Evolutionary conservation across 2,329 filamentous ascomycete genomes (phyloP).

Genomic region (Colletotrichum simmondsii): DNA sequence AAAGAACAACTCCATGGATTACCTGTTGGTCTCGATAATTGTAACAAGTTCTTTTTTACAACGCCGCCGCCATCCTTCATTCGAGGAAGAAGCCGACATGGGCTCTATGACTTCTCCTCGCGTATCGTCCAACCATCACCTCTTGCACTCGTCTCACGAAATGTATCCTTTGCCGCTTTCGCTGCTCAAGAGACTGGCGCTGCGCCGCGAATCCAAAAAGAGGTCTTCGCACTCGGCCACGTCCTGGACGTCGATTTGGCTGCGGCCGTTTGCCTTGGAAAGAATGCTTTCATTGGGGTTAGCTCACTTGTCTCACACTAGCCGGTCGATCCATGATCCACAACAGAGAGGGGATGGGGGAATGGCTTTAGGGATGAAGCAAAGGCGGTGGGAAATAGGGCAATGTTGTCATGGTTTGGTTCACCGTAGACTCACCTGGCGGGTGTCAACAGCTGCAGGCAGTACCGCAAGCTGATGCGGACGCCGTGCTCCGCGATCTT

Average conservation of each 20-base stretch:
- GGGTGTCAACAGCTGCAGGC: conserved; percentile 89
- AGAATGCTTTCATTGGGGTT: conserved; percentile 73
- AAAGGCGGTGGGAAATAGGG: conserved; percentile 14
- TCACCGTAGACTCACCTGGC: conserved; percentile 67
- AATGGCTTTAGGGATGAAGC: conserved; percentile 14
- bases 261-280: conserved; percentile 83
- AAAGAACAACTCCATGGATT: conserved; percentile 18
- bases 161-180: conserved; percentile 75
- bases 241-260: conserved; percentile 81
- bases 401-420: neutral
- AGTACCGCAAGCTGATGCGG: conserved; percentile 90
- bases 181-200: conserved; percentile 74
- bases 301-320: conserved; percentile 45
- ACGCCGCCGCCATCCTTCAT: conserved; percentile 30
- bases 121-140: conserved; percentile 27
- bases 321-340: conserved; percentile 27
- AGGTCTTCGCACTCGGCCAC: conserved; percentile 85
- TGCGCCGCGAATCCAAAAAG: conserved; percentile 84
- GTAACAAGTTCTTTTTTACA: conserved; percentile 35
- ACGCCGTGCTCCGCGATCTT: conserved; percentile 89
- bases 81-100: conserved; percentile 4
- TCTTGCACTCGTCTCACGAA: conserved; percentile 53
- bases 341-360: conserved; percentile 9
- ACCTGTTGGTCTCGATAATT: conserved; percentile 27
- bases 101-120: conserved; percentile 12